phyloP scores from a whole-genome alignment of 306 rosid species.

The Cucumis hystrix region DNA sequence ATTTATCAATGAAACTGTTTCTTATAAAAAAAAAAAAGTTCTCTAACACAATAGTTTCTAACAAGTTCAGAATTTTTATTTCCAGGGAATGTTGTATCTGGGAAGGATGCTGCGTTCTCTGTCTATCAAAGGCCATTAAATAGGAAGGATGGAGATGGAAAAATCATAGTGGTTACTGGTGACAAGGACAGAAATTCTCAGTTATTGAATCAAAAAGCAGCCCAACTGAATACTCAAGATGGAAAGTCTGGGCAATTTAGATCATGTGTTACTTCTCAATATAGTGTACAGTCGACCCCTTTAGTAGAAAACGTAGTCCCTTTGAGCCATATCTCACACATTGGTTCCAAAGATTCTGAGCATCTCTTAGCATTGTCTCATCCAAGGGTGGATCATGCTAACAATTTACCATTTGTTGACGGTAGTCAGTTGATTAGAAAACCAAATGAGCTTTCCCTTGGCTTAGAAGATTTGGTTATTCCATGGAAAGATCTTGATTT shows the following conservation, averaged over 20 bases:
- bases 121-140: constrained; percentile 38
- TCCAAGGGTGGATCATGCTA: constrained; percentile 30
- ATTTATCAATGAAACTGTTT: too few species aligned
- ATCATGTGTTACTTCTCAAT: constrained; percentile 34
- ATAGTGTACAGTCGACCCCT: constrained; percentile 24
- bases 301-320: constrained; percentile 33
- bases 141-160: constrained; percentile 31
- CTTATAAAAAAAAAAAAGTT: neutral
- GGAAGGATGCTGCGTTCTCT: constrained; percentile 22
- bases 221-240: constrained; percentile 25
- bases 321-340: constrained; percentile 22
- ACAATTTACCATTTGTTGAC: constrained; percentile 36
- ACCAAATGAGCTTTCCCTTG: constrained; percentile 42
- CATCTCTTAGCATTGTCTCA: constrained; percentile 15
- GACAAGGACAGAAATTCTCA: constrained; percentile 28
- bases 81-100: constrained; percentile 11
- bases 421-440: constrained; percentile 37
- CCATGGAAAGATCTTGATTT: constrained; percentile 70
- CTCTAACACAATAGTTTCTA: neutral
- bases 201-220: constrained; percentile 21
- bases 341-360: constrained; percentile 30
- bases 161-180: constrained; percentile 26
- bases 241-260: constrained; percentile 29
- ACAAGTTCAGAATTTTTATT: neutral
- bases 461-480: constrained; percentile 60